Base-by-base conservation (phyloP, 2,329 filamentous ascomycete genomes). In the Xylariaceae sp. region DNA sequence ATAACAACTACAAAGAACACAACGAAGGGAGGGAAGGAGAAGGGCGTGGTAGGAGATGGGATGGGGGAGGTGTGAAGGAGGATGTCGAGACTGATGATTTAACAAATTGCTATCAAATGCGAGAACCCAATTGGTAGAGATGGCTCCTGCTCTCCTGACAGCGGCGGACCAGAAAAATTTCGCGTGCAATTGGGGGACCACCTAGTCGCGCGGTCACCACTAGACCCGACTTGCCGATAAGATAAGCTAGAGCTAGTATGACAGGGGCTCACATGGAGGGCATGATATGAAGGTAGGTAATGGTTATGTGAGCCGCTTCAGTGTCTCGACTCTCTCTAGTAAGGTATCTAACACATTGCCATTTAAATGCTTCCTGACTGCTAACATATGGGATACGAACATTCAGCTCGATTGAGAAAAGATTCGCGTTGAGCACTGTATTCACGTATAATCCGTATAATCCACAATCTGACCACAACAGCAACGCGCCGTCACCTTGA, bases 31-130 rank as follows among this genome's bases (percentile, higher is more conserved):
- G 16, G 22, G 42, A 42, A 49, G 38, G 18, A 17, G 18, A 5
- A 34, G 22, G 18, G 45, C 31, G 47, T 31, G 44, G 54, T 45
- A 50, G 46, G 49, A 41, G 54, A 51, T 51, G 44, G 16, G 22
- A 34, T 31, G 42, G 34, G n/a, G 34, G 48, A 38, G 48, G 45
- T 49, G 48, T 48, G 44, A 48, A 45, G 42, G 52, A 50, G 49
- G 47, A 47, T 57, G 44, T 42, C 38, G n/a, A 48, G 49, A 36
- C 39, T 43, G 50, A 46, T 5, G 41, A 42, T 31, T 28, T 28
- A 45, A n/a, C 12, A 19, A 42, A 19, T 28, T 28, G 22, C 22
- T 28, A 28, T 28, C 22, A 28, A 28, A 28, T 28, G 22, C 22
- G 7, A 28, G 22, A 28, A 28, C 22, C 22, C 22, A 28, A 28